These are phyloP conservation scores for Lepidopterella palustris DNA, from an alignment of 495 filamentous ascomycete species.

Conservation along the genomic window DNA sequence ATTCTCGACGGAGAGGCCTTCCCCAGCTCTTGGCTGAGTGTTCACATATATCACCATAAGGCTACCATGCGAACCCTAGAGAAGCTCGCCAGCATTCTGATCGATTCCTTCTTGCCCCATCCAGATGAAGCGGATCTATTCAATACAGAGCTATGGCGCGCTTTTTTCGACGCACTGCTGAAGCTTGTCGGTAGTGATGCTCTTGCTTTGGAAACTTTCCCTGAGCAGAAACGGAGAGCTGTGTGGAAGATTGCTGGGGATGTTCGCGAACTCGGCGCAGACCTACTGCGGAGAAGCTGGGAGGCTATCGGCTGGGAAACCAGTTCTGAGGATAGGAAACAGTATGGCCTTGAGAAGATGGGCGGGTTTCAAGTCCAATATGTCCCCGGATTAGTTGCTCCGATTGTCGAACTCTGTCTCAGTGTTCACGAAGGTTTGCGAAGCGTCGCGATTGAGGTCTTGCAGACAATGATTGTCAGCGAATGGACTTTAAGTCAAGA, in stretches of 20 bases:
- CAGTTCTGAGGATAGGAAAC: constrained; percentile 60
- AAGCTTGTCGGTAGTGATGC: constrained; percentile 83
- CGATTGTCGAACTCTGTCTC: constrained; percentile 88
- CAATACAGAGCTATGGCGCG: constrained; percentile 87
- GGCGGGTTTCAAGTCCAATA: constrained; percentile 98
- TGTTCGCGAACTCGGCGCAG: constrained; percentile 84
- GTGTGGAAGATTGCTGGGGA: constrained; percentile 99
- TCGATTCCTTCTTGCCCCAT: constrained; percentile 71
- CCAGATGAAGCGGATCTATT: constrained; percentile 91
- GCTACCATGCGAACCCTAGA: constrained; percentile 85
- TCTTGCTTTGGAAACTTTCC: constrained; percentile 89
- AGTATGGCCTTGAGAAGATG: constrained; percentile 75
- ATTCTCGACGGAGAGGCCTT: constrained; percentile 88
- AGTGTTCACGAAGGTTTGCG: constrained; percentile 91
- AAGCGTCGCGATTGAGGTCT: constrained; percentile 80
- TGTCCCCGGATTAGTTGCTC: constrained; percentile 82
- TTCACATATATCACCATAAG: constrained; percentile 92
- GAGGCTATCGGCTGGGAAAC: constrained; percentile 97
- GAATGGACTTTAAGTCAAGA: constrained; percentile 98
- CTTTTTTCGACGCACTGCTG: constrained; percentile 83
- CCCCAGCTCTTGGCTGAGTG: constrained; percentile 80
- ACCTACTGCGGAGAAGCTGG: constrained; percentile 78
- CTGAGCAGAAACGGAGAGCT: constrained; percentile 89
- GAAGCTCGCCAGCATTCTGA: constrained; percentile 67
- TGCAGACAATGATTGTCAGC: constrained; percentile 96